These are phyloP conservation scores for Tranzscheliella williamsii DNA, from an alignment of 1,284 basidiomycete species.

Conservation along the genomic window DNA sequence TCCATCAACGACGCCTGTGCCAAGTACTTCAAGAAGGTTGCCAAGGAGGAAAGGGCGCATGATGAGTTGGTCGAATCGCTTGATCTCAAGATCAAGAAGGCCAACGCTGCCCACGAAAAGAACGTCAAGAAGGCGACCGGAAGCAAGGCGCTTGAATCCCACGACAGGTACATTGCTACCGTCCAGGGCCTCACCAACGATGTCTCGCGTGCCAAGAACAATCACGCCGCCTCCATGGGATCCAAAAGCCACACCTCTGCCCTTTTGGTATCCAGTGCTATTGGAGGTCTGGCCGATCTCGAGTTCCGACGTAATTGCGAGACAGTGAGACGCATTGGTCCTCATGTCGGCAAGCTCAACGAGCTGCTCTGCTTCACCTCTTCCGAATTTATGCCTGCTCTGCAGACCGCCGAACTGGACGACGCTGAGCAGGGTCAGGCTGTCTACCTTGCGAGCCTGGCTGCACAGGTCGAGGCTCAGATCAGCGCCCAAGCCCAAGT, in stretches of 20 bases:
- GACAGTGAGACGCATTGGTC: conserved; percentile 42
- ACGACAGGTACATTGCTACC: conserved; percentile 56
- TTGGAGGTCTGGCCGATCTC: conserved; percentile 53
- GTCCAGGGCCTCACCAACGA: conserved; percentile 49
- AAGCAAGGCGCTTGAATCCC: conserved; percentile 44
- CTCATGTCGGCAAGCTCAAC: conserved; percentile 46
- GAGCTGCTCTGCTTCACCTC: conserved; percentile 49
- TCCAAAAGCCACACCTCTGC: conserved; percentile 44
- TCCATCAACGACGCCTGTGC: conserved; percentile 55
- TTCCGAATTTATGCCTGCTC: conserved; percentile 52
- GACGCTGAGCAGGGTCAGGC: conserved; percentile 44
- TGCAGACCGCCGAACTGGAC: conserved; percentile 43
- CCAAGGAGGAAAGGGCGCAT: conserved; percentile 57
- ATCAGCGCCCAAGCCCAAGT: conserved; percentile 29
- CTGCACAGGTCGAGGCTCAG: conserved; percentile 32
- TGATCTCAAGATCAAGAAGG: conserved; percentile 58
- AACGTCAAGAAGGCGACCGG: conserved; percentile 38
- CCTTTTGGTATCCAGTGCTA: conserved; percentile 39
- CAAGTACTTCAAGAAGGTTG: conserved; percentile 58
- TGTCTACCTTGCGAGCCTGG: conserved; percentile 31
- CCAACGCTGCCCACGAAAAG: conserved; percentile 55
- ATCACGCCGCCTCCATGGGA: conserved; percentile 44
- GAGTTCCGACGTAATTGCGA: conserved; percentile 56
- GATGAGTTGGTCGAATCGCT: conserved; percentile 51
- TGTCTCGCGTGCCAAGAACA: conserved; percentile 42